Evolutionary conservation across 306 rosid genomes (phyloP), one percentile per base, ranked within the genome.

Genomic region (Dicorynia guianensis): DNA sequence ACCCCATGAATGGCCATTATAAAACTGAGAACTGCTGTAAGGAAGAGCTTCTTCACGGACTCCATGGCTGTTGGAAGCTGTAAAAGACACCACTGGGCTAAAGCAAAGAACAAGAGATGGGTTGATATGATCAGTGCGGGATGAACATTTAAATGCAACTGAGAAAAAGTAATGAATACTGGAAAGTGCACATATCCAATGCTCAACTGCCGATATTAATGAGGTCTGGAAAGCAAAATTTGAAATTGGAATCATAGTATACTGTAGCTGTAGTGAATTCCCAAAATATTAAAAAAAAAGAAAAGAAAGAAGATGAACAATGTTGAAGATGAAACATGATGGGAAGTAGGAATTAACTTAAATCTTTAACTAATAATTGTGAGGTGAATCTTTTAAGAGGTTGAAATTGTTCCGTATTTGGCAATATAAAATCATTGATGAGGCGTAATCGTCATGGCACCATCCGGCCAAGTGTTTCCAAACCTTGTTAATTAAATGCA

Each of bases 121-220:
- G 46, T 40, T 81, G 81, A 49, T 77, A 72, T 46, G 62, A 62
- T 53, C 33, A 69, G 71, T 72, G 63, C 10, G 86, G 69, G 78
- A 83, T 30, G 79, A 72, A 62, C 39, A n/a, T 57, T 84, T 74
- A 52, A 70, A 65, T 77, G 56, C 35, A 25, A 67, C 60, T n/a
- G 53, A 63, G 53, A 19, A 43, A 9, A 71, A 48, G 25, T 55
- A 70, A 79, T 20, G 71, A 33, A 68, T 7, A 19, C 54, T 42
- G 57, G 74, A 61, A n/a, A 46, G 62, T 38, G 46, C 71, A 48
- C 75, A 63, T 44, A 63, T 77, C 82, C 71, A 93, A 85, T 89
- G 54, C 66, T 81, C 98, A 93, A 89, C 98, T 81, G 85, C 71
- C 87, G 4, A 62, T 13, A 78, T 89, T 84, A 82, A 93, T 90